Conservation (phyloP, 768 basidiomycete genomes). For the Trametes villosa region DNA sequence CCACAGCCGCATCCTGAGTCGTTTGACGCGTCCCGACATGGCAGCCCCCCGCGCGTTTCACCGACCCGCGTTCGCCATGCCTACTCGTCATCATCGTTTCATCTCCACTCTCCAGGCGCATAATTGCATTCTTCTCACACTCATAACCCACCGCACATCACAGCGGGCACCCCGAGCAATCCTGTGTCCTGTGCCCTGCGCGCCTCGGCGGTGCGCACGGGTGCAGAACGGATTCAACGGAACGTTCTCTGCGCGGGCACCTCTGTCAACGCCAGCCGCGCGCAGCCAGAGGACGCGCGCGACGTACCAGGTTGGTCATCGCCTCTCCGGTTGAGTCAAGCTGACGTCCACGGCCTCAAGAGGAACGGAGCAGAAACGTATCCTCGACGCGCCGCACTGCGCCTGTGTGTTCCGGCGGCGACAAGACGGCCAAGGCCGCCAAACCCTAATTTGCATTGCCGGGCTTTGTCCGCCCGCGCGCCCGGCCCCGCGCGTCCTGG, state of each 20-base stretch:
- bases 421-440: constrained; percentile 1
- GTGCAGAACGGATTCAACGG: constrained; percentile 9
- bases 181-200: background rate
- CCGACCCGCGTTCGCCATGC: background rate
- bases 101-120: constrained; percentile 12
- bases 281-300: background rate
- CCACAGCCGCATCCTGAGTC: background rate
- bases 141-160: constrained; percentile 1
- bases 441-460: constrained; percentile 11
- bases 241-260: constrained; percentile 5
- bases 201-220: no score
- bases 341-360: constrained; percentile 7
- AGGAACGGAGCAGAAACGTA: background rate
- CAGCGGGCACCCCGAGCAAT: background rate
- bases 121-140: constrained; percentile 13
- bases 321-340: constrained; percentile 1
- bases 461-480: constrained; percentile 6
- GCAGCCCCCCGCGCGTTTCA: background rate
- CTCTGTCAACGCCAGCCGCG: background rate
- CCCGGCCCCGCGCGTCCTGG: background rate
- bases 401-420: background rate
- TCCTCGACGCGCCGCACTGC: background rate
- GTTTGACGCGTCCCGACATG: background rate
- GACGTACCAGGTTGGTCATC: constrained; percentile 8
- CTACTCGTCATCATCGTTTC: constrained; percentile 8